Base-by-base conservation (phyloP, 768 basidiomycete genomes). In the Amanita phalloides region DNA sequence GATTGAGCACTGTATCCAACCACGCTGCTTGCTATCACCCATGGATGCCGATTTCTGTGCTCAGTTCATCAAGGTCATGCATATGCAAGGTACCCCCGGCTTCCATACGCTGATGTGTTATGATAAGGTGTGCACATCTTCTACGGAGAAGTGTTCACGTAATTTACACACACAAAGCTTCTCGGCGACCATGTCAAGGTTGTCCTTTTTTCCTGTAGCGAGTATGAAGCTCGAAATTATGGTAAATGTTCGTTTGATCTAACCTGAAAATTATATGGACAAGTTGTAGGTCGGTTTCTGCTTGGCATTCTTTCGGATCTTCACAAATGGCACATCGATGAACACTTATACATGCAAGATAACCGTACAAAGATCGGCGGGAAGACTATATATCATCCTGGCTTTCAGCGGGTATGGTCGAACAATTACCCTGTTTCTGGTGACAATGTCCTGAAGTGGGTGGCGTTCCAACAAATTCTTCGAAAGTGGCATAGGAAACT, bases 41-140 rank as follows among this genome's bases (percentile, higher is more conserved):
- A 90, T 93, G 81, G 96, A 99, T 65, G 95, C 96, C 23, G 86
- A 95, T 51, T 99, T 84, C 58, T 92, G 91, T 52, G 86, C 90
- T 2, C 87, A 90, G 57, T 85, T 98, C 60, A 86, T 98, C 64
- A 86, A 86, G 62, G 75, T 85, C 11, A 72, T 97, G 54, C 96
- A 99, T 58, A 76, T 78, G 11, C 79, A 85, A 62, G 93, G 90
- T n/a, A 94, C 94, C 0, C 80, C 82, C 7, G 85, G 86, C 2
- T 99, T 97, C 64, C 83, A 86, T 35, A 92, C 92, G 0, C 65
- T 96, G 9, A 77, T 80, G 61, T 82, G 86, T 54, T 96, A 93
- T 60, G 84, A 94, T 66, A 85, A 79, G 69, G 91, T 88, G 51
- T 38, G 69, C 6, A 21, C 20, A 6, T 51, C 17, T 25, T 58